Conservation (phyloP, 345 rosid genomes). For the Aquilaria malaccensis region DNA sequence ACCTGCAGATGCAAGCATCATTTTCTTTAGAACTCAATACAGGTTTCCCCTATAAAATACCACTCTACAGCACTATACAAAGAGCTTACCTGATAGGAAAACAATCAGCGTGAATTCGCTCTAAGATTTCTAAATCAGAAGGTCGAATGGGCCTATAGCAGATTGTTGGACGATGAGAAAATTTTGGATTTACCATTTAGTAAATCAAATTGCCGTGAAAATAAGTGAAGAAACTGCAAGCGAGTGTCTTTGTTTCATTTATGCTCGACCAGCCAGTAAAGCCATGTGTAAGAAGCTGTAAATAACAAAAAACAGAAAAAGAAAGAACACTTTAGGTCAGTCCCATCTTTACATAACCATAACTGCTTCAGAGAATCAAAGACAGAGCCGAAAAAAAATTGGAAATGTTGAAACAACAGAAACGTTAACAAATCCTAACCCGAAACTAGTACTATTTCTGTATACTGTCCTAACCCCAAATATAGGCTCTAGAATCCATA, state of each 20-base stretch:
- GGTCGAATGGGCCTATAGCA: constrained; percentile 68
- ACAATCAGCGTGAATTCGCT: constrained; percentile 61
- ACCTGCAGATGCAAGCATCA: constrained; percentile 45
- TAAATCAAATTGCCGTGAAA: constrained; percentile 41
- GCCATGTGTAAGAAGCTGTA: constrained; percentile 25
- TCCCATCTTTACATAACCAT: too few relatives aligned
- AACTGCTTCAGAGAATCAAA: too few relatives aligned
- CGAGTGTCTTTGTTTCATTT: constrained; percentile 35
- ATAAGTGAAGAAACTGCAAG: constrained; percentile 20
- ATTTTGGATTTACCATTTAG: constrained; percentile 42
- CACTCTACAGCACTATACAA: constrained; percentile 8
- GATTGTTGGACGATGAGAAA: constrained; percentile 45
- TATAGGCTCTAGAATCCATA: too few relatives aligned
- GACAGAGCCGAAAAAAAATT: too few relatives aligned
- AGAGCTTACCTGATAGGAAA: constrained; percentile 72
- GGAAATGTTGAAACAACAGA: too few relatives aligned
- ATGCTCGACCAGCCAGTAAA: constrained; percentile 26
- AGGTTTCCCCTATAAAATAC: constrained; percentile 3
- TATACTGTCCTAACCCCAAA: too few relatives aligned
- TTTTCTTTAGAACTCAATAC: constrained; percentile 12
- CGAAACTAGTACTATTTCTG: too few relatives aligned
- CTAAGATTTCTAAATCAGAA: constrained; percentile 66
- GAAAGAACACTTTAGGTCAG: too few relatives aligned
- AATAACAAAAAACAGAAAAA: constrained; percentile 3
- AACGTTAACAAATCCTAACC: too few relatives aligned